phyloP scores from a whole-genome alignment of 345 rosid species.

The Hibiscus syriacus region DNA sequence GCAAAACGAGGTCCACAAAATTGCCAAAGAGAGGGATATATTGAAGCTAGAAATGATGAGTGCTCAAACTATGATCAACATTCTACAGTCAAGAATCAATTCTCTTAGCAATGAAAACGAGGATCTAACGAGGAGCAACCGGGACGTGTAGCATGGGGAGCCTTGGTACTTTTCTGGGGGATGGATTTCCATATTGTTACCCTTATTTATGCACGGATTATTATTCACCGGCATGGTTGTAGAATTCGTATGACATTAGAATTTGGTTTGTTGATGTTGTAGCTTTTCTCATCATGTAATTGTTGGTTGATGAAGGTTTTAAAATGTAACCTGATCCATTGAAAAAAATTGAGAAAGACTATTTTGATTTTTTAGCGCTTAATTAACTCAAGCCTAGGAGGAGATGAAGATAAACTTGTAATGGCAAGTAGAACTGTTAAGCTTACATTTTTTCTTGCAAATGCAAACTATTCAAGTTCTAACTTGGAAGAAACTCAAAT shows the following conservation, averaged over 20 bases:
- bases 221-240: too few species aligned
- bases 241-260: background rate
- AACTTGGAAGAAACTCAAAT: too few species aligned
- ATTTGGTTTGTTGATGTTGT: constrained; percentile 7
- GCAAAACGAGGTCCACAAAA: constrained; percentile 57
- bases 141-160: background rate
- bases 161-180: background rate
- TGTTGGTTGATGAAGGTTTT: background rate
- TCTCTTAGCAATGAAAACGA: constrained; percentile 59
- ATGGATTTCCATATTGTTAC: too few species aligned
- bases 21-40: too few species aligned
- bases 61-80: constrained; percentile 68
- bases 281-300: background rate
- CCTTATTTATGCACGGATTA: too few species aligned
- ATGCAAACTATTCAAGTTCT: too few species aligned
- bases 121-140: constrained; percentile 46
- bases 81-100: constrained; percentile 64
- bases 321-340: background rate
- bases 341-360: background rate
- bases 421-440: too few species aligned
- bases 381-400: background rate
- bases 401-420: too few species aligned
- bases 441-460: too few species aligned
- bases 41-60: too few species aligned
- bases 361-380: background rate